These are phyloP conservation scores for Flaveria robusta DNA, from an alignment of 129 eudicot species.

Conservation along the genomic window DNA sequence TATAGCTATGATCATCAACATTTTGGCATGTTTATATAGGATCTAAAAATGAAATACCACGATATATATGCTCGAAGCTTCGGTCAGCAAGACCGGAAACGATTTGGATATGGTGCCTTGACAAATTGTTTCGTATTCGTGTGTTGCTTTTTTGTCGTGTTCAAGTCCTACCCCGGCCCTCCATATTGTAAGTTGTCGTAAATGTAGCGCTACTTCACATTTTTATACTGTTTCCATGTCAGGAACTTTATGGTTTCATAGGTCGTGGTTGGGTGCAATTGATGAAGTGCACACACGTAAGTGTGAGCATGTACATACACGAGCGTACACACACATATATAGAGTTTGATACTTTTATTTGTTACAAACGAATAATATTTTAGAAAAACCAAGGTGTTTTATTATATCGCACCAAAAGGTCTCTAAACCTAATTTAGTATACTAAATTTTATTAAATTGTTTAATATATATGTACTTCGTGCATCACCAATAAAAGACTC, in stretches of 20 bases:
- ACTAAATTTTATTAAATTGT: no score
- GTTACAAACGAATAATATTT: not conserved
- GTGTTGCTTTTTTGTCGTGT: conserved; percentile 38
- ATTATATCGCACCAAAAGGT: no score
- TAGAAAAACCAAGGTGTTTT: no score
- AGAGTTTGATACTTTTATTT: not conserved
- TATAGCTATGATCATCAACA: conserved; percentile 14
- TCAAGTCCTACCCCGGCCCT: conserved; percentile 47
- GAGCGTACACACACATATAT: not conserved
- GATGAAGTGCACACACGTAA: not conserved
- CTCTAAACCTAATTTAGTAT: no score
- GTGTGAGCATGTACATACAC: not conserved
- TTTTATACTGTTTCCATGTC: not conserved
- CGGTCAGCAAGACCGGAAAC: conserved; percentile 44
- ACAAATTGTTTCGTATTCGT: conserved; percentile 44
- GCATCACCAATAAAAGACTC: no score
- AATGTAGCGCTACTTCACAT: not conserved
- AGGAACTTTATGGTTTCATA: not conserved
- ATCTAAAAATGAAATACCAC: conserved; percentile 11
- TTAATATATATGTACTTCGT: not conserved
- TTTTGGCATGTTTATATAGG: conserved; percentile 3
- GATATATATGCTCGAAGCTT: conserved; percentile 54
- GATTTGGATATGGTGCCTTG: conserved; percentile 49
- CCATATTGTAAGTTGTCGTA: conserved; percentile 33
- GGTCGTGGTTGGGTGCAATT: not conserved